Evolutionary conservation across 2,329 filamentous ascomycete species (phyloP), one percentile per base, ranked within the genome.

Genomic region (Pyricularia sp.): DNA sequence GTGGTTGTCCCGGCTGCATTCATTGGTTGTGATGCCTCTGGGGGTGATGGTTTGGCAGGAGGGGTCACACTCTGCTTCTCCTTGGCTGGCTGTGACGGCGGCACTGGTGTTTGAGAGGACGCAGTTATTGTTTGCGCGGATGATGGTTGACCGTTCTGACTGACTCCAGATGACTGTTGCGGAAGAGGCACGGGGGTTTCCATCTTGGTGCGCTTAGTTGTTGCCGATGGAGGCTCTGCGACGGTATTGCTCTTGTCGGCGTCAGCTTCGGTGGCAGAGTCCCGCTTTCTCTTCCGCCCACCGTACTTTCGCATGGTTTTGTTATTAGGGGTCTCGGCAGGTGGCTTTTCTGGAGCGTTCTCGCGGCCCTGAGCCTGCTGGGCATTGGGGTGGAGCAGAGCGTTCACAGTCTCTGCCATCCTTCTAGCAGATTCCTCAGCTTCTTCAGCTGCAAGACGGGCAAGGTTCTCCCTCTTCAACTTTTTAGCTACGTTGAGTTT

Each of bases 401-500:
- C 66, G 7, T 68, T 68, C 10, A 64, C 66, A n/a, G 55, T 61
- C 31, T 75, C 71, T 58, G 74, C 66, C 69, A 79, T 76, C 69
- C 73, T 75, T 71, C 76, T 76, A 3, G 77, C 75, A 6, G 77
- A 79, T 69, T 78, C 77, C 67, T 79, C 78, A 20, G 87, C 87
- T 74, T 89, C 87, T 71, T 89, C 86, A 1, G 85, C 87, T 1
- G 87, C 87, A 72, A 84, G 81, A 72, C 86, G 86, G 14, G 85
- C 86, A 72, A 88, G 78, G 6, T 86, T 85, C 76, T 92, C 88
- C 68, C 87, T 82, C 79, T 92, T 92, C 12, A 90, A 79, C 75
- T 91, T 92, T 78, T 92, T 93, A 2, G 91, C 88, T 73, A 92
- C 90, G 75, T 93, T 93, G 28, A 93, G 82, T 74, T 91, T 90